Conservation (phyloP, 164 flowering plant genomes). For the Paratinospora sagittata region DNA sequence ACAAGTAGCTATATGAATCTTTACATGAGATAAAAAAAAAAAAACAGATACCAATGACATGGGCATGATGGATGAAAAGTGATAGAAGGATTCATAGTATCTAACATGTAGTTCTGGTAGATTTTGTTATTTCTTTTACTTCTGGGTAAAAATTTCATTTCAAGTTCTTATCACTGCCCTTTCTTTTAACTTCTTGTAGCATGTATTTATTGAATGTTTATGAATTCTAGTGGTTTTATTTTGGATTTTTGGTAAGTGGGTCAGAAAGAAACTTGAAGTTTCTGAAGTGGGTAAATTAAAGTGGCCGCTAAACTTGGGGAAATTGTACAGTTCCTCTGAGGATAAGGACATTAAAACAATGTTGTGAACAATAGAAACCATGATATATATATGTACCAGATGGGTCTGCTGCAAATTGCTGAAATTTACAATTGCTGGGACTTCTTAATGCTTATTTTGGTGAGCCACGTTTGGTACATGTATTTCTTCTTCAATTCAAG, state of each 20-base stretch:
- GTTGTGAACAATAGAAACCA: background rate
- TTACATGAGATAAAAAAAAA: background rate
- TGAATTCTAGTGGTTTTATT: background rate
- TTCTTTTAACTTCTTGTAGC: no score
- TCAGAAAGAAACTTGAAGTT: background rate
- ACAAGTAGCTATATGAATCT: background rate
- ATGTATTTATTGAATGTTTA: no score
- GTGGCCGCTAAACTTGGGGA: background rate
- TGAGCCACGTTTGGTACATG: background rate
- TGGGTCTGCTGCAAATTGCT: background rate
- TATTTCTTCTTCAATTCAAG: background rate
- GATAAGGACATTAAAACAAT: background rate
- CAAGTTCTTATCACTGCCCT: background rate
- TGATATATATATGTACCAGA: background rate
- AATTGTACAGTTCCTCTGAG: background rate
- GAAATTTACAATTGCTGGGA: background rate
- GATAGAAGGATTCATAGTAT: background rate
- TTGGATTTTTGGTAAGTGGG: background rate
- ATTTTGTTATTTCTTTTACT: background rate
- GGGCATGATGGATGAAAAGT: background rate
- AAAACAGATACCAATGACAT: background rate
- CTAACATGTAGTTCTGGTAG: no score
- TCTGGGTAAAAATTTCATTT: background rate
- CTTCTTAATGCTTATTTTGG: background rate
- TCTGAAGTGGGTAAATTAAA: background rate